Evolutionary conservation across 2,329 filamentous ascomycete species (phyloP), one percentile per base, ranked within the genome.

Genomic region (Apiospora malaysiana): DNA sequence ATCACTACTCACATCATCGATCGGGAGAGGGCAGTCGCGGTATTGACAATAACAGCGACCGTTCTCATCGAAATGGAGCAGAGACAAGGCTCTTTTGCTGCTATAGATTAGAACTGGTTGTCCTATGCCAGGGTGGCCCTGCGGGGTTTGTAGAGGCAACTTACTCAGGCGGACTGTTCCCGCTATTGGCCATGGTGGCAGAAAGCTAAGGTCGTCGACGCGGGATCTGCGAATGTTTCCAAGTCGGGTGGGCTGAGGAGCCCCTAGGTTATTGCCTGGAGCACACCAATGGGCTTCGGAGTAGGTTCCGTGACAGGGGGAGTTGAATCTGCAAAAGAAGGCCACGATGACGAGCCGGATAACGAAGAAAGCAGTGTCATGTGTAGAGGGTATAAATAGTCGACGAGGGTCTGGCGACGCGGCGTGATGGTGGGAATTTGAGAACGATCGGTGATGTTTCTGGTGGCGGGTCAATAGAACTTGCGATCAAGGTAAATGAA

Each of bases 21-120:
- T 92, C 27, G 94, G 94, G 73, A 92, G 89, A 82, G 93, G 85
- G 80, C 95, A 95, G 75, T 84, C 87, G 73, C 88, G 87, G 80
- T 86, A 94, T 32, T 87, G 88, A 78, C 93, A 91, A 79, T 94
- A 95, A 73, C 85, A 85, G 69, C 93, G 88, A 25, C 89, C 91
- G 81, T 94, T 91, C 78, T 93, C 91, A 76, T 77, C 9, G 56
- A 1, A 1, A 21, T 2, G 40, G 1, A 0, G 0, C 8, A 1
- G 3, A 40, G 56, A n/a, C 32, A 40, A 23, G 32, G 56, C 32
- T 18, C 10, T 23, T 40, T 12, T 40, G 21, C 56, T 63, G 72
- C 73, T 88, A 87, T 75, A 88, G 27, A 32, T 27, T 59, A 49
- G 12, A 27, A 27, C 27, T n/a, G n/a, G 56, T 40, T 40, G 56